Percentiles rank a stretch among this genome's conserved stretches.
Evolutionary conservation across 441 rosid genomes (phyloP).

Genomic region (Adansonia madagascariensis): DNA sequence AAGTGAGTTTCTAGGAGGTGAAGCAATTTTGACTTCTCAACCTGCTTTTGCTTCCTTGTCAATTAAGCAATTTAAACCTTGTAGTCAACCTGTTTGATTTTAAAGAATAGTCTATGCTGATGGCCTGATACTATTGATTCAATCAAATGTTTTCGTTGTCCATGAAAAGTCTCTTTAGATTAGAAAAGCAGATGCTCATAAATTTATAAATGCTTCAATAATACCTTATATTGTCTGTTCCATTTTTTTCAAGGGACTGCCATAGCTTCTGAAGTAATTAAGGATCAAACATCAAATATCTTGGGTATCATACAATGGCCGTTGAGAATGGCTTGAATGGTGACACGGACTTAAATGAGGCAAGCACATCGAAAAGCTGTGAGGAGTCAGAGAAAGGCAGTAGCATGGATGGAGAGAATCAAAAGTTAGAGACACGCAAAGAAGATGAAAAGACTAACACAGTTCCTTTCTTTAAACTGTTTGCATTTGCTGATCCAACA

Average conservation of each 20-base stretch:
- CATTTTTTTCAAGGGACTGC: neutral
- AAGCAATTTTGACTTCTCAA: too few relatives aligned
- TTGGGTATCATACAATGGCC: too few relatives aligned
- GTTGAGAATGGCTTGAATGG: too few relatives aligned
- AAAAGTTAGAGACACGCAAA: slow-evolving; percentile 23
- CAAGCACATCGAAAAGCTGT: neutral
- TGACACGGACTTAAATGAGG: neutral
- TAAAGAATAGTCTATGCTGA: neutral
- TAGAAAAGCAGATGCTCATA: too few relatives aligned
- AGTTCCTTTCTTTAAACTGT: slow-evolving; percentile 47
- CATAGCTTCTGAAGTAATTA: neutral
- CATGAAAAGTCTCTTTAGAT: neutral
- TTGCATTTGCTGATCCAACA: slow-evolving; percentile 49
- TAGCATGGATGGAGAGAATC: slow-evolving; percentile 17
- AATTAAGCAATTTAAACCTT: slow-evolving; percentile 4
- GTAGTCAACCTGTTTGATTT: neutral
- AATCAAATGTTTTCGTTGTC: neutral
- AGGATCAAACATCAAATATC: neutral
- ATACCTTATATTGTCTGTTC: neutral
- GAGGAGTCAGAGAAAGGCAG: neutral
- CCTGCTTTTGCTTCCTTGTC: neutral
- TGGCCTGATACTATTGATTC: neutral
- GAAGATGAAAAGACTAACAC: slow-evolving; percentile 35
- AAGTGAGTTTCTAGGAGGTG: too few relatives aligned
- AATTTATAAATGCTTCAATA: neutral